phyloP scores from a whole-genome alignment of 2,329 filamentous ascomycete genomes.

The Gnomoniopsis smithogilvyi region DNA sequence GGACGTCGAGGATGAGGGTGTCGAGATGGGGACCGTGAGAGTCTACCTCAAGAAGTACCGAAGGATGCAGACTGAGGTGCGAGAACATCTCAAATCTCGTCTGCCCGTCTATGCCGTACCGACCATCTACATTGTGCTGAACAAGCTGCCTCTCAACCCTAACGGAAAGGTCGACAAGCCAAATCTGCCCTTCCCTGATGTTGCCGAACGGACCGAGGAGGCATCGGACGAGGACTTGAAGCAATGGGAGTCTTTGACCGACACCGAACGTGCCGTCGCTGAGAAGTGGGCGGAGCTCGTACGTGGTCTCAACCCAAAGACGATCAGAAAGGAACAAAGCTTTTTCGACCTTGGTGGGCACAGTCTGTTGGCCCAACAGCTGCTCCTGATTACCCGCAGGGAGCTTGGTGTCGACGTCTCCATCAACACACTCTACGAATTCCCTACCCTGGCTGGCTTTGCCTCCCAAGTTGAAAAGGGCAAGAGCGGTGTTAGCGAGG shows the following conservation, averaged over 20 bases:
- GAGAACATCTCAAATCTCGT: conserved; percentile 67
- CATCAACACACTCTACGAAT: conserved; percentile 68
- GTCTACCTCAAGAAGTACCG: conserved; percentile 44
- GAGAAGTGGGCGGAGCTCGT: conserved; percentile 73
- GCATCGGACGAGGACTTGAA: conserved; percentile 40
- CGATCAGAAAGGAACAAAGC: conserved; percentile 50
- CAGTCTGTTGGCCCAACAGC: conserved; percentile 75
- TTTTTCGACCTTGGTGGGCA: conserved; percentile 84
- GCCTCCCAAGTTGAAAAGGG: conserved; percentile 46
- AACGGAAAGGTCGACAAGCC: conserved; percentile 75
- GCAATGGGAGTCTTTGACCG: conserved; percentile 38
- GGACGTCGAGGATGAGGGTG: conserved; percentile 52
- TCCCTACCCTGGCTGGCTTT: conserved; percentile 49
- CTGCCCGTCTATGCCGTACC: conserved; percentile 75
- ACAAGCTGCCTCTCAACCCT: conserved; percentile 75
- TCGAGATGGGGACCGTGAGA: conserved; percentile 38
- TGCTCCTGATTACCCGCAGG: conserved; percentile 65
- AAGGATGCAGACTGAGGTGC: conserved; percentile 45
- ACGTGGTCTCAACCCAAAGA: conserved; percentile 62
- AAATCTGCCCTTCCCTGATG: conserved; percentile 73
- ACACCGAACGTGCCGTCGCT: conserved; percentile 65
- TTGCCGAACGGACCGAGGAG: conserved; percentile 56
- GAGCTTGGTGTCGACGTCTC: conserved; percentile 49
- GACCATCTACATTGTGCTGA: conserved; percentile 68
- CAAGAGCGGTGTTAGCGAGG: conserved; percentile 13